Evolutionary conservation across 305 asterid species (phyloP), one percentile per base, ranked within the genome.

Genomic region (Andrographis paniculata): DNA sequence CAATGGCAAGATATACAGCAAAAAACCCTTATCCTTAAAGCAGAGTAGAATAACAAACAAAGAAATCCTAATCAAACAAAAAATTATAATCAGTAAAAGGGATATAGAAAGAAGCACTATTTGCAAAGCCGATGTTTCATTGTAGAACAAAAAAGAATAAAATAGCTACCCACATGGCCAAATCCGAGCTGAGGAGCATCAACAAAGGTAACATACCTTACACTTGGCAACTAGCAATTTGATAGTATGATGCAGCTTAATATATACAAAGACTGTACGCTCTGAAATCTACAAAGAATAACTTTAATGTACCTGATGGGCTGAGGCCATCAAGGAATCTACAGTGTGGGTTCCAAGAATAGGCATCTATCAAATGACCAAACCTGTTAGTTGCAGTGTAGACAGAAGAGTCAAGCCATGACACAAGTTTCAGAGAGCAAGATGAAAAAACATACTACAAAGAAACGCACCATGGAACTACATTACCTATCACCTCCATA

Each of bases 271-370:
- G 19, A 17, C 11, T 1, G 37, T 38, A 14, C 31, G 17, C 27
- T 43, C 65, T 28, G 28, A 44, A 9, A 33, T 27, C 1, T 1
- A 9, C 9, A 31, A 53, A 56, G 46, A 22, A 15, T n/a, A n/a
- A 3, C 40, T 18, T 56, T 27, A 52, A 49, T 38, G 47, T 52
- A 75, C 84, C 79, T 49, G 75, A 63, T 24, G 88, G 74, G 42
- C 82, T 62, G 6, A 52, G 51, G 46, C 88, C 82, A 63, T 79
- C 79, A 33, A 79, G 70, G 62, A 46, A 72, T 58, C 67, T 59
- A 55, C 88, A 79, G 59, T 79, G 88, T 10, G 84, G 79, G 55
- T 65, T 79, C 88, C 88, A 79, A 13, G 79, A 66, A 70, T 70
- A 79, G 16, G 63, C 50, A 63, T 79, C 88, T 50, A 73, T 60